Evolutionary conservation across 2,329 filamentous ascomycete genomes (phyloP).

Genomic region (Colletotrichum cuscutae): DNA sequence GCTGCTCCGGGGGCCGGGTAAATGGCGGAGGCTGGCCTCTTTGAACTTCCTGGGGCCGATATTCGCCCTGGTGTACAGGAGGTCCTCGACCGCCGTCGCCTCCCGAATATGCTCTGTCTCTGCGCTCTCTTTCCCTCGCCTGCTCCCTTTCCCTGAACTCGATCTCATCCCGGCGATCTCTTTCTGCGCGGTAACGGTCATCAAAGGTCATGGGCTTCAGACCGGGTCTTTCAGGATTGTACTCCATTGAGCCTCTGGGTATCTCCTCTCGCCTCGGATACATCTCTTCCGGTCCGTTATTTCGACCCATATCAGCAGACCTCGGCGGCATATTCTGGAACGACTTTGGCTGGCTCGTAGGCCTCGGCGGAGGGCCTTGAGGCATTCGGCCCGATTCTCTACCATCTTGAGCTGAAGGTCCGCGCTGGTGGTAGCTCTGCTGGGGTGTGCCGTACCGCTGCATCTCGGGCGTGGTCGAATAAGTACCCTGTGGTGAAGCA

Average conservation of each 20-base stretch:
- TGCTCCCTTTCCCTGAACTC: constrained; percentile 54
- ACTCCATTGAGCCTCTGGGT: constrained; percentile 52
- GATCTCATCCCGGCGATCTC: constrained; percentile 57
- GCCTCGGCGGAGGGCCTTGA: constrained; percentile 54
- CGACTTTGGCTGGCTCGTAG: constrained; percentile 63
- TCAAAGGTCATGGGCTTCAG: constrained; percentile 59
- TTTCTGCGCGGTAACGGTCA: constrained; percentile 62
- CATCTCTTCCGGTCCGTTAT: constrained; percentile 50
- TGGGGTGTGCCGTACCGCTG: constrained; percentile 70
- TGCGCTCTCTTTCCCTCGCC: constrained; percentile 53
- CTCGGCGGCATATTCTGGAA: constrained; percentile 57
- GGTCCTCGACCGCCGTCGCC: constrained; percentile 57
- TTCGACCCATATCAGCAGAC: constrained; percentile 58
- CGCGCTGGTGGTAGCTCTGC: constrained; percentile 59
- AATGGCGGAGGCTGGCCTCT: constrained; percentile 51
- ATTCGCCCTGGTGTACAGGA: constrained; percentile 56
- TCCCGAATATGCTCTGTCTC: constrained; percentile 61
- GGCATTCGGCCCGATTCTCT: constrained; percentile 49
- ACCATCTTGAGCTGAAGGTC: constrained; percentile 59
- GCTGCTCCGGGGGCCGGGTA: constrained; percentile 52
- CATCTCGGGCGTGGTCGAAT: constrained; percentile 67
- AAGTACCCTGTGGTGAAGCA: constrained; percentile 61
- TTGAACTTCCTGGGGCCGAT: constrained; percentile 51
- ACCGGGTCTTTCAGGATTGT: constrained; percentile 62
- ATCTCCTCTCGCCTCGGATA: constrained; percentile 63